phyloP scores from a whole-genome alignment of 176 grass and related monocot genomes.

The Juncus inflexus region DNA sequence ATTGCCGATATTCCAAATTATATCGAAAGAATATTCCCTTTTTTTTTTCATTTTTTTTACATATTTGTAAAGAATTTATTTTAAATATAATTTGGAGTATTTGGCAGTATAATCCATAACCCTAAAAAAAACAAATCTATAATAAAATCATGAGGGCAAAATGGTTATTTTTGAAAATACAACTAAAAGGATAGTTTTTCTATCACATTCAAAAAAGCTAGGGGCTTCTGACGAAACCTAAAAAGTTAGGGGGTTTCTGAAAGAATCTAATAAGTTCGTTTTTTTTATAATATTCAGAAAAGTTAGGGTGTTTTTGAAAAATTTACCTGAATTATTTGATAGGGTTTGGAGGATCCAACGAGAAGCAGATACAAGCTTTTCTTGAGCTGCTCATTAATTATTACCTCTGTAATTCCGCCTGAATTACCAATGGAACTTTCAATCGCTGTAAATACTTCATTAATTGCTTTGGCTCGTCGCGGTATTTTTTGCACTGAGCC shows the following conservation, averaged over 20 bases:
- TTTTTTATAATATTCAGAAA: background rate
- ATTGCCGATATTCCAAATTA: background rate
- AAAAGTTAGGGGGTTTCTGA: no score
- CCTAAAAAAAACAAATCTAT: no score
- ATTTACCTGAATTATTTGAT: constrained; percentile 18
- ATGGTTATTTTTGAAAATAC: no score
- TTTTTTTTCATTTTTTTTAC: no score
- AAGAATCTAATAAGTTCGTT: constrained; percentile 2
- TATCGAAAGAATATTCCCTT: no score
- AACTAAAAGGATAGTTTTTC: no score
- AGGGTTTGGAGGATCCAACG: constrained; percentile 97
- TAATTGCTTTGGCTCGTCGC: constrained; percentile 88
- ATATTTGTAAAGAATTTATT: no score
- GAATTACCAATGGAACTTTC: constrained; percentile 98
- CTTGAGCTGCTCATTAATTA: constrained; percentile 96
- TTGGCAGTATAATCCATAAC: no score
- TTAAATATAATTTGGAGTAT: no score
- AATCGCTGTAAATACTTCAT: constrained; percentile 98
- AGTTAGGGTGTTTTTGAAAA: background rate
- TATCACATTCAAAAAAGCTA: no score
- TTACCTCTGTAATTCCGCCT: constrained; percentile 98
- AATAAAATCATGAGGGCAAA: no score
- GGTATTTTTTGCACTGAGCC: constrained; percentile 99
- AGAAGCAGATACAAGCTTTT: constrained; percentile 99
- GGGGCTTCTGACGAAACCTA: no score